phyloP scores from a whole-genome alignment of 2,329 filamentous ascomycete species.

The Plectosphaerella sp. region DNA sequence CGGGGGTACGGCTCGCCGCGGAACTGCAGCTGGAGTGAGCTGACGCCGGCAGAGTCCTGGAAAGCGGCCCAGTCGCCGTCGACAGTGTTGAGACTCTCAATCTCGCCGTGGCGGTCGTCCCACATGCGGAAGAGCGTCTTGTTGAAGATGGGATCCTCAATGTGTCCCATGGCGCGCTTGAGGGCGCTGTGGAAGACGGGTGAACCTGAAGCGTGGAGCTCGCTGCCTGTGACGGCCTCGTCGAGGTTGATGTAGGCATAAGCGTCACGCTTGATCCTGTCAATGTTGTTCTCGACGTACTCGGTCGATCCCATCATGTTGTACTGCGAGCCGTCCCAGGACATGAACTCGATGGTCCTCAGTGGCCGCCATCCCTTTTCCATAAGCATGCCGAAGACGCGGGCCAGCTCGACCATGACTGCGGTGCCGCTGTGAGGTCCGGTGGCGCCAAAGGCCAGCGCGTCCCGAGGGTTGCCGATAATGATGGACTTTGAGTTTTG shows the following conservation, averaged over 20 bases:
- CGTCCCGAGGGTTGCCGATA: constrained; percentile 89
- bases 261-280: constrained; percentile 66
- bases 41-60: constrained; percentile 84
- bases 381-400: constrained; percentile 76
- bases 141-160: constrained; percentile 69
- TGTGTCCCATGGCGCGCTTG: constrained; percentile 66
- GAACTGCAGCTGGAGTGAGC: constrained; percentile 83
- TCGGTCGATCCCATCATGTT: constrained; percentile 93
- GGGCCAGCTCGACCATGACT: constrained; percentile 82
- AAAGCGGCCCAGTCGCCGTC: constrained; percentile 86
- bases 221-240: constrained; percentile 68
- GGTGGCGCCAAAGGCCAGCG: constrained; percentile 83
- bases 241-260: constrained; percentile 92
- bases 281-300: constrained; percentile 81
- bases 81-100: constrained; percentile 62
- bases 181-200: constrained; percentile 74
- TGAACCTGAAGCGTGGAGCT: constrained; percentile 75
- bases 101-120: constrained; percentile 55
- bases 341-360: constrained; percentile 94
- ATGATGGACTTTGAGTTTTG: constrained; percentile 79
- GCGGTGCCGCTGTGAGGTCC: constrained; percentile 87
- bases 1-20: constrained; percentile 62
- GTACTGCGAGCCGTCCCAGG: constrained; percentile 92
- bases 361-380: constrained; percentile 81
- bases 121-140: constrained; percentile 71